These are phyloP conservation scores for Salix exigua DNA, from an alignment of 345 rosid genomes.

Conservation along the genomic window DNA sequence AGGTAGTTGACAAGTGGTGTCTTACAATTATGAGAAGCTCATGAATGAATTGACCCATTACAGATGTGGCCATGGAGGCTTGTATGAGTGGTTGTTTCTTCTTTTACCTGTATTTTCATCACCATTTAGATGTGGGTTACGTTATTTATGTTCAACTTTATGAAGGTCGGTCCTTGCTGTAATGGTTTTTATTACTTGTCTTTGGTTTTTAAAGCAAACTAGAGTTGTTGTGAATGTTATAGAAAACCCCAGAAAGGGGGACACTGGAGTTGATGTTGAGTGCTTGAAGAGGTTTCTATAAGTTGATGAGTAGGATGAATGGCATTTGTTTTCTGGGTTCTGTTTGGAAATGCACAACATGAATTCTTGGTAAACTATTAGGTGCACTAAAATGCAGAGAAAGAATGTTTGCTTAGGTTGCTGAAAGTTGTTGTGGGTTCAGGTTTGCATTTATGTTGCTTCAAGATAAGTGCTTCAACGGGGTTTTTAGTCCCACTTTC, in stretches of 20 bases:
- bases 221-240: slow-evolving; percentile 22
- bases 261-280: slow-evolving; percentile 10
- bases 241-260: background rate
- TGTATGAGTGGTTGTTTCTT: slow-evolving; percentile 11
- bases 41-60: slow-evolving; percentile 12
- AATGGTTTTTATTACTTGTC: slow-evolving; percentile 4
- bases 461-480: background rate
- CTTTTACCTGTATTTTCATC: background rate
- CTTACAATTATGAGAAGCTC: background rate
- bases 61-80: slow-evolving; percentile 8
- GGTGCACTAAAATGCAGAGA: background rate
- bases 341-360: background rate
- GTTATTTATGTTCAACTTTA: slow-evolving; percentile 16
- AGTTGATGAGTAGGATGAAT: slow-evolving; percentile 15
- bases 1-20: slow-evolving; percentile 2
- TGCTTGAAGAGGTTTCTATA: slow-evolving; percentile 1
- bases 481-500: background rate
- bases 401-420: slow-evolving; percentile 1
- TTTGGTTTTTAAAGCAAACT: slow-evolving; percentile 4
- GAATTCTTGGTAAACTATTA: background rate
- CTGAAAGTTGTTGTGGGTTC: slow-evolving; percentile 1
- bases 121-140: slow-evolving; percentile 1
- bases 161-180: slow-evolving; percentile 17
- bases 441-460: background rate
- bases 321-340: slow-evolving; percentile 3